phyloP scores from a whole-genome alignment of 345 rosid species.

The Corchorus capsularis region DNA sequence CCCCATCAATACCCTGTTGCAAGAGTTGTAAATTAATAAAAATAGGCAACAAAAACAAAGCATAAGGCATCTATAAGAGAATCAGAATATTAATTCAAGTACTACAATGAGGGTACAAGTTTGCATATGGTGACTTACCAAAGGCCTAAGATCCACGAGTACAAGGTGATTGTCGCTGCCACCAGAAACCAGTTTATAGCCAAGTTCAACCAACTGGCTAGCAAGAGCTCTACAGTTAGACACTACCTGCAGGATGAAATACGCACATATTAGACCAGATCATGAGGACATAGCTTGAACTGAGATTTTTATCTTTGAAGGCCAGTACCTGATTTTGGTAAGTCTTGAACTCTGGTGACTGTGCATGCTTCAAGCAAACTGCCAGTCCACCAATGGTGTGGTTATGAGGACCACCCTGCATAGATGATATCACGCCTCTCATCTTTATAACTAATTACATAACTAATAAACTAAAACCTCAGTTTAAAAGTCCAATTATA shows the following conservation, averaged over 20 bases:
- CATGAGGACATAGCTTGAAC: not conserved
- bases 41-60: not conserved
- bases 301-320: not conserved
- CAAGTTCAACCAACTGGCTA: conserved; percentile 64
- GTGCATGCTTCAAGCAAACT: conserved; percentile 87
- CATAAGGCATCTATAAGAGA: not conserved
- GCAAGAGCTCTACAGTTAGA: conserved; percentile 83
- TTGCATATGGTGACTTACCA: conserved; percentile 44
- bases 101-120: not conserved
- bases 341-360: conserved; percentile 65
- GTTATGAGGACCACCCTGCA: conserved; percentile 97
- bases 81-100: not conserved
- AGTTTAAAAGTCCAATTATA: not conserved
- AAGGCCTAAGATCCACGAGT: conserved; percentile 83
- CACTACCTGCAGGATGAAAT: conserved; percentile 56
- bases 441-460: not conserved
- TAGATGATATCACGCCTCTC: conserved; percentile 2
- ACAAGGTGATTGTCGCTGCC: conserved; percentile 93
- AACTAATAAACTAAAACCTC: not conserved
- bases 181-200: conserved; percentile 84
- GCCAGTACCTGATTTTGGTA: conserved; percentile 72
- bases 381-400: conserved; percentile 94
- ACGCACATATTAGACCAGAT: not conserved
- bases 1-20: conserved; percentile 86
- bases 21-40: not conserved